Base-by-base conservation (phyloP, 352 stramenopile species). In the Globisporangium solare region DNA sequence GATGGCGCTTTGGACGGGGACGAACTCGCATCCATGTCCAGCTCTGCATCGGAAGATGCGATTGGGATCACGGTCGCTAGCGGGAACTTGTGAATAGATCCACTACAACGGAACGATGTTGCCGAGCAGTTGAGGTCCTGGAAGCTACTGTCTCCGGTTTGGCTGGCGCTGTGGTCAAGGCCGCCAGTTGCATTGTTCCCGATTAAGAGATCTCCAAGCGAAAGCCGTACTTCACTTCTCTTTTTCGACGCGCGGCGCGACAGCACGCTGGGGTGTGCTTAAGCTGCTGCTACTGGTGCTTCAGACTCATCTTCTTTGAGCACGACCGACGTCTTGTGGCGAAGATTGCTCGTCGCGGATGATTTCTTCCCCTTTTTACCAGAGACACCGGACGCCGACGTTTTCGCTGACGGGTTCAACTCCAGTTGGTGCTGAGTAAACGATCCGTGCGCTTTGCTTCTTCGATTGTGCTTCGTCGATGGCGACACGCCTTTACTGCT, bases 321-420 rank as follows among this genome's bases (percentile, higher is more conserved):
- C 61, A n/a, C 18, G 24, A 56, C 11, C 61, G 51, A 22, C 32
- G 18, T 7, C 47, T 14, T 13, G 35, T 56, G 22, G 56, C 18
- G 37, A 55, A 63, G 37, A 63, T 49, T 24, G 55, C 20, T 43
- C 7, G 12, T 15, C 39, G 27, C 27, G 7, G 27, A 35, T 35
- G 27, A 35, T 35, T n/a, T 43, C 39, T 43, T 43, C 39, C 39
- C 39, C 17, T 43, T 43, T 10, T n/a, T 43, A 5, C 39, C 39
- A 43, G 12, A 2, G 3, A 1, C 5, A 15, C 3, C 12, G 39
- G 39, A 43, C 2, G 1, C 17, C 7, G 39, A n/a, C 12, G 39
- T 43, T 13, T 43, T 43, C 4, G 13, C 6, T 3, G 39, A 18
- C 39, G 10, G 13, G 10, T 43, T 43, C 13, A 6, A 18, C 39